These are phyloP conservation scores for Trichoderma asperelloides DNA, from an alignment of 495 filamentous ascomycete genomes.

Conservation along the genomic window DNA sequence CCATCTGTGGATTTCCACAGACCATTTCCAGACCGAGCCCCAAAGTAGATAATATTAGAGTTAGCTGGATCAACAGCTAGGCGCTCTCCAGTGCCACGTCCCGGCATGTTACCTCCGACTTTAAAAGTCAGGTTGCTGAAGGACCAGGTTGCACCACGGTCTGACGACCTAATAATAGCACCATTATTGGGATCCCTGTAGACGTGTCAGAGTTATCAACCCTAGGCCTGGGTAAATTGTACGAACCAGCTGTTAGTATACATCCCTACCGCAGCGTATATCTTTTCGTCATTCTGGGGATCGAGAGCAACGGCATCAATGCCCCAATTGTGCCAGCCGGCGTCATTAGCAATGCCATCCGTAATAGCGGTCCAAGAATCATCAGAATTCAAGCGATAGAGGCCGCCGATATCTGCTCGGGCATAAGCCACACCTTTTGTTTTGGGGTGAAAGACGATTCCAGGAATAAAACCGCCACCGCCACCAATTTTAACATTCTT, in stretches of 20 bases:
- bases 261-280: slow-evolving; percentile 51
- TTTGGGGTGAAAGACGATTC: slow-evolving; percentile 51
- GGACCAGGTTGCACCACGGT: slow-evolving; percentile 43
- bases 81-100: slow-evolving; percentile 55
- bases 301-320: slow-evolving; percentile 51
- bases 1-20: slow-evolving; percentile 53
- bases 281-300: slow-evolving; percentile 39
- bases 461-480: slow-evolving; percentile 52
- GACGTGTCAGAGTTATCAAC: neutral
- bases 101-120: slow-evolving; percentile 56
- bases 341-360: slow-evolving; percentile 40
- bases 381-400: slow-evolving; percentile 45
- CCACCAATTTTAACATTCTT: slow-evolving; percentile 41
- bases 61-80: slow-evolving; percentile 52
- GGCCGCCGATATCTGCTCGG: slow-evolving; percentile 54
- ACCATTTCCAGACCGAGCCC: slow-evolving; percentile 51
- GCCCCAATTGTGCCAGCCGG: slow-evolving; percentile 49
- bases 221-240: neutral
- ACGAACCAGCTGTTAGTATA: slow-evolving; percentile 48
- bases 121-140: slow-evolving; percentile 44
- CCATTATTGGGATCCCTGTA: slow-evolving; percentile 45
- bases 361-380: slow-evolving; percentile 51
- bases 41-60: slow-evolving; percentile 47
- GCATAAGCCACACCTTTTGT: slow-evolving; percentile 50
- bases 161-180: slow-evolving; percentile 39